These are phyloP conservation scores for Plasmodium ovale DNA, from an alignment of 169 alveolate genomes.

Conservation along the genomic window DNA sequence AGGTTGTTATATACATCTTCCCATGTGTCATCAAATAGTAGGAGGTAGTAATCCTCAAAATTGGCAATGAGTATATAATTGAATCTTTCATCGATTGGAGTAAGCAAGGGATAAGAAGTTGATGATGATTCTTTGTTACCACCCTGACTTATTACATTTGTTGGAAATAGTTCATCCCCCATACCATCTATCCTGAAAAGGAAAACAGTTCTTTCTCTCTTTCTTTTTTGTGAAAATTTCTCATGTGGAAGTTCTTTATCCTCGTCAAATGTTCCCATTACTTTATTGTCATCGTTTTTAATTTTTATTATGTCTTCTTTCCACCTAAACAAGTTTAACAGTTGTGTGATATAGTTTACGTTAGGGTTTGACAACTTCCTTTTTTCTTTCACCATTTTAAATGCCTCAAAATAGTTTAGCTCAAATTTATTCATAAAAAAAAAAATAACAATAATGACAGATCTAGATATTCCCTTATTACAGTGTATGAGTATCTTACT, in stretches of 20 bases:
- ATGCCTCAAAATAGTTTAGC: constrained; percentile 74
- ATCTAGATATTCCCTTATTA: constrained; percentile 79
- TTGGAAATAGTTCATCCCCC: not conserved
- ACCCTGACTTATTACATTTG: not conserved
- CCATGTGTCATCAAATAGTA: constrained; percentile 23
- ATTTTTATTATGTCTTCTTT: not conserved
- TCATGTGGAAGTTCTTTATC: too few relatives aligned
- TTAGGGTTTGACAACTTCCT: constrained; percentile 80
- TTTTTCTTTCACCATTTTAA: constrained; percentile 78
- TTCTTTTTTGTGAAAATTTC: too few relatives aligned
- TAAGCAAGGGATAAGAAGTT: not conserved
- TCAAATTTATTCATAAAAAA: constrained; percentile 79
- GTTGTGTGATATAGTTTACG: constrained; percentile 76
- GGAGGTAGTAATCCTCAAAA: constrained; percentile 14
- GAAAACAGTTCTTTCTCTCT: not conserved
- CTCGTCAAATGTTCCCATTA: not conserved
- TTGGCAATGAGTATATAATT: constrained; percentile 16
- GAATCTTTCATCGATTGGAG: constrained; percentile 21
- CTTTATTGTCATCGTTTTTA: not conserved
- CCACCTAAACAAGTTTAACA: constrained; percentile 7
- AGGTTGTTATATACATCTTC: not conserved
- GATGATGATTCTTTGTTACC: not conserved
- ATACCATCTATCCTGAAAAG: constrained; percentile 15
- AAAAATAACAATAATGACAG: constrained; percentile 79
- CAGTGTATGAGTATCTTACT: constrained; percentile 79